Evolutionary conservation across 164 flowering plant genomes (phyloP), one percentile per base, ranked within the genome.

Genomic region (Saururus chinensis): DNA sequence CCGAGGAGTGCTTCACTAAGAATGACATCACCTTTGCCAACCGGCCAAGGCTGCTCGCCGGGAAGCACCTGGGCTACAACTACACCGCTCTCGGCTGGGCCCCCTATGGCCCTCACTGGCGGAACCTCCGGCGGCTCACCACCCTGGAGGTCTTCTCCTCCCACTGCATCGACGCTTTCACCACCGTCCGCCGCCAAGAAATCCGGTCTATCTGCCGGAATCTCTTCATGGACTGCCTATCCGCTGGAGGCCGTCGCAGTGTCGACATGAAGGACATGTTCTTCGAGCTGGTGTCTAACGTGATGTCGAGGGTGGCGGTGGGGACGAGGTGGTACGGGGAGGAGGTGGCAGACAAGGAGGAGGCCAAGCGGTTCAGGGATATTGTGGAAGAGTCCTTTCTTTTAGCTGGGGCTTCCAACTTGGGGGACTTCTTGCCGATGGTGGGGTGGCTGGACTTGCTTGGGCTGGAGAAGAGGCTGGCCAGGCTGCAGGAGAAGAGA

Each of bases 21-120:
- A 65, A 77, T 53, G 81, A 77, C 52, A 37, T 63, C 26, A 25
- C 57, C 40, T 74, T 77, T 37, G 76, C 81, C 8, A 65, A 70
- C 61, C 74, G 81, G 9, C 76, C 78, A 40, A 73, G 62, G 9
- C 41, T 70, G 7, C 55, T 72, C 48, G 57, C 70, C 8, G 40
- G 66, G 4, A 65, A 55, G 26, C 62, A 65, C 49, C 60, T 74
- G 25, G 60, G 66, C 54, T 61, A 41, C 64, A 59, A 72, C 26
- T 68, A 61, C 48, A 61, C 67, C 25, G 25, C 58, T 11, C 0
- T 69, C 4, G 54, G 16, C 7, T 68, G 42, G 45, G 57, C 72
- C 6, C 49, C 64, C 19, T 73, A 68, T 16, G 70, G 72, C 16
- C 30, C 64, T 11, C 70, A 58, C 30, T 68, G 72, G 76, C 64